Conservation (phyloP, 306 rosid species). For the Trichosanthes truncata region DNA sequence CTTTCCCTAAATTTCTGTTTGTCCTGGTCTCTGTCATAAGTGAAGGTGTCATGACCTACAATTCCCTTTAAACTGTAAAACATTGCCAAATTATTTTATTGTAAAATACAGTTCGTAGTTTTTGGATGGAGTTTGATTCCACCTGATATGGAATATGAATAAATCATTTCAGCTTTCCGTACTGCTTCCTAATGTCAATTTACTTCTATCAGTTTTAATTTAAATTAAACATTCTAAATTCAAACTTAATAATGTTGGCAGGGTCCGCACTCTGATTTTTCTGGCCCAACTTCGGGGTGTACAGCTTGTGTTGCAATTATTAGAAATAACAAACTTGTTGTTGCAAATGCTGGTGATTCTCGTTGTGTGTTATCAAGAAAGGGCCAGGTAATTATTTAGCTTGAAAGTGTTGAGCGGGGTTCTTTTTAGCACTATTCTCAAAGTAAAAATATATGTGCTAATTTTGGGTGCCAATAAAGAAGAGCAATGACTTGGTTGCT, state of each 20-base stretch:
- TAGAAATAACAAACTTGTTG: constrained; percentile 64
- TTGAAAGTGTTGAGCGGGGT: not conserved
- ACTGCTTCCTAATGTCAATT: not conserved
- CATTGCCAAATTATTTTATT: not conserved
- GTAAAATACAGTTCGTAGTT: not conserved
- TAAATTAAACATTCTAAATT: not conserved
- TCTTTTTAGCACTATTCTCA: not conserved
- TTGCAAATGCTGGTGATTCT: constrained; percentile 98
- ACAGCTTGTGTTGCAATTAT: constrained; percentile 92
- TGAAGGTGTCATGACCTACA: not conserved
- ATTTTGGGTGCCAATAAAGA: too few relatives aligned
- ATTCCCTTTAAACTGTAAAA: not conserved
- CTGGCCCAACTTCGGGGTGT: constrained; percentile 95
- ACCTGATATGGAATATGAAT: not conserved
- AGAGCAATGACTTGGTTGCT: too few relatives aligned
- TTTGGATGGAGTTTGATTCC: not conserved
- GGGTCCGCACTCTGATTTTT: constrained; percentile 97
- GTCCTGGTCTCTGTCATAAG: not conserved
- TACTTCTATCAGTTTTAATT: not conserved
- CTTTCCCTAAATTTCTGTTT: not conserved
- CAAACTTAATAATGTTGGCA: constrained; percentile 14
- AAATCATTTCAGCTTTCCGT: not conserved
- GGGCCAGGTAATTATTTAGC: constrained; percentile 61
- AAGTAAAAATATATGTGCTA: not conserved
- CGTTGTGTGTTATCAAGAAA: constrained; percentile 90